Evolutionary conservation across 345 rosid species (phyloP), one percentile per base, ranked within the genome.

Genomic region (Lepidium aucheri): DNA sequence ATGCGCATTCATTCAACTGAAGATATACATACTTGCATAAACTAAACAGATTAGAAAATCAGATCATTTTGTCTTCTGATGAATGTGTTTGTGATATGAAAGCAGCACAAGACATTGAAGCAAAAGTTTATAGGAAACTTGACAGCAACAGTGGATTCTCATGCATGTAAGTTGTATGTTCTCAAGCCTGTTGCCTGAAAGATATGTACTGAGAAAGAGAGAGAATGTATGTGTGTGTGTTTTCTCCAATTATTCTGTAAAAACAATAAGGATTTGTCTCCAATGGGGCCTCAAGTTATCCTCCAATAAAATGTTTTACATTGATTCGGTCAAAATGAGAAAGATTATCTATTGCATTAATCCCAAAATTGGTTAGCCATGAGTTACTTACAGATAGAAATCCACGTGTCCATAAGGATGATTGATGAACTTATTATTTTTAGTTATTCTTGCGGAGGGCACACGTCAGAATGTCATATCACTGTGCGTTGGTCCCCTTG

Each of bases 91-190:
- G 41, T 60, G 4, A 42, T 78, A 42, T 58, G 67, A 35, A 74
- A 68, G 51, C 98, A 93, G 97, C 94, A 81, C 80, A 78, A 80
- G 82, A 88, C 90, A 38, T 51, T 88, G 83, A 63, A 69, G 74
- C 72, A 61, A 12, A 46, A 61, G 36, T 84, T 90, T 50, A 82
- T 81, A 7, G 80, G 81, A 22, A 93, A 81, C 42, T 32, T 90
- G 36, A 77, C 94, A 1, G 94, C 84, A 3, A 84, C 77, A 0
- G 55, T 86, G 74, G 71, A 59, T 28, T 56, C 87, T 44, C 98
- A 88, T 68, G 76, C 87, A 0, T 82, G 96, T 78, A 90, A 84
- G 81, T 68, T 88, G 81, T 88, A 83, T 65, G 74, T 87, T 55
- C 77, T 93, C 86, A 93, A 80, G 84, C 98, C 89, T 28, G 28